phyloP scores from a whole-genome alignment of 352 stramenopile genomes.

The Globisporangium heterothallicum region DNA sequence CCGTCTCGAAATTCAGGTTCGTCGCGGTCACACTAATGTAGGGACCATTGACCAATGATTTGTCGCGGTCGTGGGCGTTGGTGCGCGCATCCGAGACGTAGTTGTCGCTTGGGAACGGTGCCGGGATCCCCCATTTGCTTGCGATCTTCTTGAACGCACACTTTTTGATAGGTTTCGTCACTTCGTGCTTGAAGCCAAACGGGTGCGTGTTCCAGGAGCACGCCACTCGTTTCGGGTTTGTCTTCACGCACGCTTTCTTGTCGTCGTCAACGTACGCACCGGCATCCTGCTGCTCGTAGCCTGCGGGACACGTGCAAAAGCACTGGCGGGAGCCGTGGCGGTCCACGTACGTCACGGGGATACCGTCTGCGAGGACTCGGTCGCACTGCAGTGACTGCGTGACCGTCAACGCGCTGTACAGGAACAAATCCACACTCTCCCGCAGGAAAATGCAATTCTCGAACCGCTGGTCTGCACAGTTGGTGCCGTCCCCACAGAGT shows the following conservation, averaged over 20 bases:
- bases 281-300: conserved; percentile 20
- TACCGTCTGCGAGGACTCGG: conserved; percentile 21
- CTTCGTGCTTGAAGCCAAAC: conserved; percentile 34
- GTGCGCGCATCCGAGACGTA: conserved; percentile 43
- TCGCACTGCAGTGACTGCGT: conserved; percentile 31
- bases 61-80: conserved; percentile 16
- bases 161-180: conserved; percentile 5
- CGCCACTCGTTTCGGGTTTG: conserved; percentile 13
- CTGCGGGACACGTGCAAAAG: conserved; percentile 49
- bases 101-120: conserved; percentile 52
- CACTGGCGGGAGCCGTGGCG: conserved; percentile 27
- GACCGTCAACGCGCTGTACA: conserved; percentile 59
- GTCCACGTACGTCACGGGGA: conserved; percentile 47
- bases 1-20: conserved; percentile 5
- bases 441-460: conserved; percentile 35
- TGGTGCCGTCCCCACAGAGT: conserved; percentile 12
- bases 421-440: conserved; percentile 37
- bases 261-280: conserved; percentile 7
- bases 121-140: conserved; percentile 28
- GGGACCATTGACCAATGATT: background rate
- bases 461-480: conserved; percentile 15
- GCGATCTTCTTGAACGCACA: conserved; percentile 20
- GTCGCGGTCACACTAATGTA: background rate
- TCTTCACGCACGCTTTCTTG: conserved; percentile 20
- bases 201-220: conserved; percentile 41